Percentiles rank a stretch among this genome's conserved stretches.
phyloP scores from a whole-genome alignment of 805 yeast species.

The Zygosaccharomyces rouxii region DNA sequence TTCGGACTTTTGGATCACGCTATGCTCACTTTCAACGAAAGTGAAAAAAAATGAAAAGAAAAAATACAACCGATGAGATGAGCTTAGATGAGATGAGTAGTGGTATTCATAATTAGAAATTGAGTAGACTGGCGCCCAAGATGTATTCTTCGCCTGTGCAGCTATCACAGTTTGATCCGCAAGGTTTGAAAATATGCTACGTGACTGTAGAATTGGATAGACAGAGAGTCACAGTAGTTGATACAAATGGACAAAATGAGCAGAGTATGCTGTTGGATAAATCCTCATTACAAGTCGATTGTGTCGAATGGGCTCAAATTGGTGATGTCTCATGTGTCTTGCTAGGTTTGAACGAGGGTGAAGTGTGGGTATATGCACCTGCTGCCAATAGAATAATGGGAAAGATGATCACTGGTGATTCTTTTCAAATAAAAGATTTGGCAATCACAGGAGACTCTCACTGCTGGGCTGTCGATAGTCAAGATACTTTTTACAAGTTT shows the following conservation, averaged over 20 bases:
- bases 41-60: constrained; percentile 14
- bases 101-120: neutral
- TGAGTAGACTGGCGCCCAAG: neutral
- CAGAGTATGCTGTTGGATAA: constrained; percentile 39
- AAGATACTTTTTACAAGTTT: constrained; percentile 60
- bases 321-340: constrained; percentile 47
- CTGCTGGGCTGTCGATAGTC: constrained; percentile 57
- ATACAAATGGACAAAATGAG: constrained; percentile 39
- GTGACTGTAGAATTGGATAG: constrained; percentile 65
- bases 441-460: constrained; percentile 33
- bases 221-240: constrained; percentile 63
- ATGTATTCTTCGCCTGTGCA: constrained; percentile 21
- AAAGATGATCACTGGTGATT: constrained; percentile 45
- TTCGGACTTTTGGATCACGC: neutral
- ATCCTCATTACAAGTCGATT: constrained; percentile 20
- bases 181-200: constrained; percentile 59
- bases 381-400: constrained; percentile 51
- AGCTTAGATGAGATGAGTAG: constrained; percentile 8
- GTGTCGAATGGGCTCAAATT: constrained; percentile 26
- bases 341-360: constrained; percentile 63
- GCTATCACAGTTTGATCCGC: constrained; percentile 55
- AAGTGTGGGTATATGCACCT: constrained; percentile 64
- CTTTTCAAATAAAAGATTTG: constrained; percentile 48
- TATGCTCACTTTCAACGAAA: constrained; percentile 8
- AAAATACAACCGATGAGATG: constrained; percentile 13